Conservation (phyloP, 441 rosid genomes). For the Gossypium trilobum region DNA sequence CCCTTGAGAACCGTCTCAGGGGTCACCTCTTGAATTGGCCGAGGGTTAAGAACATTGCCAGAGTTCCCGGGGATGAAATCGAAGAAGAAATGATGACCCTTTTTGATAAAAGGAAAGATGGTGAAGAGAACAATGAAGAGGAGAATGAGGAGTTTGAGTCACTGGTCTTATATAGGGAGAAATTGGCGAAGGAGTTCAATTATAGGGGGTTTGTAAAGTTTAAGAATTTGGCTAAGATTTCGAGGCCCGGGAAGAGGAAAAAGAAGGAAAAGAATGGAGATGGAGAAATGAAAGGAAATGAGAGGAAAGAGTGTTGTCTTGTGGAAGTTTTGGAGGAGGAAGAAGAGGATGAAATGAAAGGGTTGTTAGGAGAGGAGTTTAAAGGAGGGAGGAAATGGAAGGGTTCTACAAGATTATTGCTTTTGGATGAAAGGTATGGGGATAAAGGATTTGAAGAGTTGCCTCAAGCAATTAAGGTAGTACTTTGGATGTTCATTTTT, state of each 20-base stretch:
- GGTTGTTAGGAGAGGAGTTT: slow-evolving; percentile 64
- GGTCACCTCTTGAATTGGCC: slow-evolving; percentile 96
- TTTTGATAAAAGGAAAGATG: slow-evolving; percentile 25
- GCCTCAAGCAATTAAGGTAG: slow-evolving; percentile 83
- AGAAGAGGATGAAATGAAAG: slow-evolving; percentile 40
- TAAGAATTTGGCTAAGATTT: slow-evolving; percentile 69
- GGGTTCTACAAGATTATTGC: slow-evolving; percentile 78
- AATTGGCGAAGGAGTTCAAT: slow-evolving; percentile 54
- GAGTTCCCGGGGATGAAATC: slow-evolving; percentile 72
- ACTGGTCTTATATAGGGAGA: slow-evolving; percentile 60
- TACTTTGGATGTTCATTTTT: not conserved
- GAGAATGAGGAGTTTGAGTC: slow-evolving; percentile 27
- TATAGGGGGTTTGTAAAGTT: slow-evolving; percentile 56
- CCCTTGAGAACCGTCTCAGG: slow-evolving; percentile 71
- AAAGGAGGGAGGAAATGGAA: slow-evolving; percentile 54
- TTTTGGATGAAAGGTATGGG: slow-evolving; percentile 62
- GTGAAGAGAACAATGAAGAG: slow-evolving; percentile 10
- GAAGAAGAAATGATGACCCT: slow-evolving; percentile 37
- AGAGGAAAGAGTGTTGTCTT: slow-evolving; percentile 30
- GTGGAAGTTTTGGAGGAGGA: slow-evolving; percentile 57
- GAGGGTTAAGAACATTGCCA: slow-evolving; percentile 64
- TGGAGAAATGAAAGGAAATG: slow-evolving; percentile 32
- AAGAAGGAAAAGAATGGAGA: slow-evolving; percentile 21
- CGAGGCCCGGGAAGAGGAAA: slow-evolving; percentile 55
- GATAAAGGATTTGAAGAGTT: slow-evolving; percentile 46